Base-by-base conservation (phyloP, 208 protist species). In the Acanthamoeba healyi region DNA sequence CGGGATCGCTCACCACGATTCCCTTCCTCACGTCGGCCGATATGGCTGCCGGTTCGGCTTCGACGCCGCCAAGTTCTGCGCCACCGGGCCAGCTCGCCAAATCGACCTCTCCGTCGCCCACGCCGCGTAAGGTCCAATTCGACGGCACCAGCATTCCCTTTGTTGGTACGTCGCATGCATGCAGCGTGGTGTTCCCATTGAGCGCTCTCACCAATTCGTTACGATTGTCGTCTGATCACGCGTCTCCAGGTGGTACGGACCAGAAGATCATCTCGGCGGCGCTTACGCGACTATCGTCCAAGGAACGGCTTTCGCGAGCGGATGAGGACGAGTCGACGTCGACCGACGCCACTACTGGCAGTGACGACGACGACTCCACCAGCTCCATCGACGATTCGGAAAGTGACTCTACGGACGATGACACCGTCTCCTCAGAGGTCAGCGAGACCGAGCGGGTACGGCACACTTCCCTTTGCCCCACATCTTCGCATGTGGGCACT, bases 101-200 rank as follows among this genome's bases (percentile, higher is more conserved):
- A 19, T 40, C 72, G 12, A 34, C 72, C 0, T 82, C 72, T 4
- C 42, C 72, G 24, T 82, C 72, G 42, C 12, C 72, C 40, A 82
- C 72, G 72, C 40, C 72, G 0, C 72, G 72, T 22, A 82, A 82
- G 72, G 72, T 82, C 26, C 72, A 82, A 40, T 82, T 82, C 72
- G 72, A 82, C 72, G 72, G 72, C 34, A 82, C 58, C 26, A 65
- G 36, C n/a, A 90, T 90, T 22, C 54, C 82, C n/a, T 36, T 90
- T 42, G 34, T 65, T 32, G 58, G 49, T 88, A 88, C 58, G 36
- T 38, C 51, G 2, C 32, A 19, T 65, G 24, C 77, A 56, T 17
- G 10, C 36, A 82, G 42, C 36, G 24, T n/a, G n/a, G n/a, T n/a
- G n/a, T n/a, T n/a, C n/a, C n/a, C n/a, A n/a, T n/a, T n/a, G n/a